A percentile compares a stretch with the other conserved stretches of the same genome.
Evolutionary conservation across 2,329 filamentous ascomycete species (phyloP).

Genomic region (Talaromyces funiculosus): DNA sequence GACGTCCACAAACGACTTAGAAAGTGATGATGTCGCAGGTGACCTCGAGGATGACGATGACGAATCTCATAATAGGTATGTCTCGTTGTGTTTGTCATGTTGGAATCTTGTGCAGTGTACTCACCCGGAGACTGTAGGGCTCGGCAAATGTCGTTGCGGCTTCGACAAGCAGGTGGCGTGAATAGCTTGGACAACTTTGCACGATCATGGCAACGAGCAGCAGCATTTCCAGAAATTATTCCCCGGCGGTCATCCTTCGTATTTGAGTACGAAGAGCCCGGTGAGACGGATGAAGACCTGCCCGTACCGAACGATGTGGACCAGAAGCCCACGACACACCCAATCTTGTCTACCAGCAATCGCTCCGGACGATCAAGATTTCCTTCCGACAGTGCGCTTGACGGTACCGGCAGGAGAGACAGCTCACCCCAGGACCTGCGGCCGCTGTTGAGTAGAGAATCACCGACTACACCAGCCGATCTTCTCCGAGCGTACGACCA

Average conservation of each 20-base stretch:
- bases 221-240: slow-evolving; percentile 80
- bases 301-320: slow-evolving; percentile 20
- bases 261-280: slow-evolving; percentile 42
- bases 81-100: neutral
- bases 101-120: neutral
- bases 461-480: slow-evolving; percentile 5
- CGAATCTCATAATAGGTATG: slow-evolving; percentile 16
- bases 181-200: slow-evolving; percentile 95
- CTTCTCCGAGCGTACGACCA: slow-evolving; percentile 47
- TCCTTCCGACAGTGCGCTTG: slow-evolving; percentile 1
- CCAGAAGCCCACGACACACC: neutral
- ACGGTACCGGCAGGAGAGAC: neutral
- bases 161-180: slow-evolving; percentile 70
- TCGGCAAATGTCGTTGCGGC: slow-evolving; percentile 43
- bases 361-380: slow-evolving; percentile 7
- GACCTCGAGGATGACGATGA: slow-evolving; percentile 13
- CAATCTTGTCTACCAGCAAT: slow-evolving; percentile 5
- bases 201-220: slow-evolving; percentile 84
- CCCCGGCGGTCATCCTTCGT: slow-evolving; percentile 72
- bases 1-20: slow-evolving; percentile 4
- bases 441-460: slow-evolving; percentile 16
- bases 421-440: slow-evolving; percentile 13
- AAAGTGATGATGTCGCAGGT: neutral
- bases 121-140: slow-evolving; percentile 19
- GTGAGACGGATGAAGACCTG: slow-evolving; percentile 39